These are phyloP conservation scores for Lyophyllum shimeji DNA, from an alignment of 768 basidiomycete genomes.

Conservation along the genomic window DNA sequence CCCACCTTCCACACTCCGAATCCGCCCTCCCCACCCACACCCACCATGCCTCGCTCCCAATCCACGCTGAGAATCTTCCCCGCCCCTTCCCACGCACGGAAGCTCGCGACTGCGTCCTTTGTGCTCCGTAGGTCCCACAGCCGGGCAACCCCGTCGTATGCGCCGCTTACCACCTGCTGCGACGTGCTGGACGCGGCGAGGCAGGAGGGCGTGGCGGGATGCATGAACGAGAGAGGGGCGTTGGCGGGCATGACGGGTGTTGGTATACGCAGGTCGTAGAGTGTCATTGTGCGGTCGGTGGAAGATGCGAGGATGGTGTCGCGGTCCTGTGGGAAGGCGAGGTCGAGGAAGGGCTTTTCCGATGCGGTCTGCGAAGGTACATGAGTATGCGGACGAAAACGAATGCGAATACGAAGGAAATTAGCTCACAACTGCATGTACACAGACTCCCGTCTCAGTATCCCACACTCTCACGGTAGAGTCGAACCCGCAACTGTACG, in stretches of 20 bases:
- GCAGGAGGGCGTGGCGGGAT: slow-evolving; percentile 69
- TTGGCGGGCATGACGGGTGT: slow-evolving; percentile 24
- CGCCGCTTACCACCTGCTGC: slow-evolving; percentile 67
- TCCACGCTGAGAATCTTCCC: slow-evolving; percentile 62
- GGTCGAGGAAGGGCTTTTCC: slow-evolving; percentile 73
- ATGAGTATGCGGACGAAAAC: background rate
- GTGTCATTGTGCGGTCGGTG: slow-evolving; percentile 69
- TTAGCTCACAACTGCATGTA: slow-evolving; percentile 62
- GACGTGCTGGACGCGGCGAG: slow-evolving; percentile 34
- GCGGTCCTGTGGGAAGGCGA: slow-evolving; percentile 39
- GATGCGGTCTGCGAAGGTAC: slow-evolving; percentile 50
- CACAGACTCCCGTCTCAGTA: slow-evolving; percentile 71
- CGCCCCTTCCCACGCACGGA: slow-evolving; percentile 56
- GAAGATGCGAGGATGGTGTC: slow-evolving; percentile 58
- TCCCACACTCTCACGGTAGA: slow-evolving; percentile 92
- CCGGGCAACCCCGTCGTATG: slow-evolving; percentile 76
- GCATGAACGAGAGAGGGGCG: slow-evolving; percentile 46
- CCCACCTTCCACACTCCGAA: slow-evolving; percentile 63
- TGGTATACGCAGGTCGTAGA: slow-evolving; percentile 65
- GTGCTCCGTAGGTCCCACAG: slow-evolving; percentile 79
- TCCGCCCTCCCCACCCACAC: slow-evolving; percentile 64
- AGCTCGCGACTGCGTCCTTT: slow-evolving; percentile 61
- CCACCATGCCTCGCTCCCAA: slow-evolving; percentile 55
- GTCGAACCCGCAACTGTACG: slow-evolving; percentile 84
- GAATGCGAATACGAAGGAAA: slow-evolving; percentile 1